Evolutionary conservation across 768 basidiomycete species (phyloP), one percentile per base, ranked within the genome.

Genomic region (Crassisporium funariophilum): DNA sequence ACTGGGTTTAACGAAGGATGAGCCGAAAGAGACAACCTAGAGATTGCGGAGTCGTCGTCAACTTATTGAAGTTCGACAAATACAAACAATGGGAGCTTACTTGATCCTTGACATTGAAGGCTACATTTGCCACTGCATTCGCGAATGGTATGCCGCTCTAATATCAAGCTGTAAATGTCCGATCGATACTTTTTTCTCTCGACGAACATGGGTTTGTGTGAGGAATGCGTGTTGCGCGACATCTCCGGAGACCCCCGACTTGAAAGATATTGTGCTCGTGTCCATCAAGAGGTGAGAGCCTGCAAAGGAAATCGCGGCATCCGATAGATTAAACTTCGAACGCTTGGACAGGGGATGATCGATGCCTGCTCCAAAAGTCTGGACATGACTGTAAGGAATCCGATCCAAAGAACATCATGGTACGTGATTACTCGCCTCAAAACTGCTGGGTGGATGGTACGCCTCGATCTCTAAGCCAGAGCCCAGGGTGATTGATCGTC

Each of bases 361-460:
- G n/a, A 69, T 52, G 8, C 67, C 66, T 1, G 52, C 44, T 25
- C 60, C 64, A 39, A 63, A 68, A 21, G 59, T 67, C 67, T 67
- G 42, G 41, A n/a, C n/a, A n/a, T n/a, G n/a, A n/a, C n/a, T n/a
- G n/a, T n/a, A 49, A 50, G 48, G 33, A 40, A 27, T 35, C 36
- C 41, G 3, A 27, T 15, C 31, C 39, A 25, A 27, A 44, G 21
- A 13, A 10, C 8, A 5, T 38, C 11, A 24, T 23, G 19, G 24
- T 11, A 16, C 29, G 13, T 17, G 41, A n/a, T n/a, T 12, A 40
- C 53, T 35, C 41, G 67, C 71, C 61, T 72, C 60, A 49, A 60
- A 71, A 8, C 61, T 64, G 23, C 68, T 69, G 12, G 49, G 53
- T 4, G 72, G 72, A 53, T 72, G 67, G 63, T 60, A 74, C 9